phyloP scores from a whole-genome alignment of 2,329 filamentous ascomycete species.

The Mycosphaerella sp. region DNA sequence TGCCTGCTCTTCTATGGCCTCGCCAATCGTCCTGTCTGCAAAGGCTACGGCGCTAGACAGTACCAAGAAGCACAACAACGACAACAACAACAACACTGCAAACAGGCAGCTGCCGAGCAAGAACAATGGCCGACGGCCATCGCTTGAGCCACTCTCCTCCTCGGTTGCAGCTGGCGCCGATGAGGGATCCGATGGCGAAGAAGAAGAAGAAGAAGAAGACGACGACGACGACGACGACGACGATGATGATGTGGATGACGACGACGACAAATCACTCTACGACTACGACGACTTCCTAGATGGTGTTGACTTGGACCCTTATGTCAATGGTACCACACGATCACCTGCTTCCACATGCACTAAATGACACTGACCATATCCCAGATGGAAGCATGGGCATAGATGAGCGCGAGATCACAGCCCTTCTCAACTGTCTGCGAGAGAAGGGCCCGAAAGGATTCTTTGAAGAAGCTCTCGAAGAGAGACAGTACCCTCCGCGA shows the following conservation, averaged over 20 bases:
- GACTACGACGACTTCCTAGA: constrained; percentile 15
- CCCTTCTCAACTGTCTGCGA: constrained; percentile 47
- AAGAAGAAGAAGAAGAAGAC: constrained; percentile 8
- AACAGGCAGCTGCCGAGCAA: not conserved
- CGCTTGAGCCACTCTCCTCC: not conserved
- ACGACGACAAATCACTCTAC: constrained; percentile 6
- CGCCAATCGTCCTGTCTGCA: constrained; percentile 18
- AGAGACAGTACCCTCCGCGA: constrained; percentile 65
- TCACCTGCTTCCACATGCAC: not conserved
- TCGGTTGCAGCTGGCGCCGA: not conserved
- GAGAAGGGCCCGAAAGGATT: constrained; percentile 73
- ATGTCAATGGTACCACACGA: constrained; percentile 2
- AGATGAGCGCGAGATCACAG: constrained; percentile 10
- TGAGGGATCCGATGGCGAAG: not conserved
- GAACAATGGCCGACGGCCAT: not conserved
- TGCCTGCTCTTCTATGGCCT: constrained; percentile 13
- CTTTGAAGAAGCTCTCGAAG: constrained; percentile 63
- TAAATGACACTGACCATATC: constrained; percentile 9
- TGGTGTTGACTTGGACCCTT: constrained; percentile 9
- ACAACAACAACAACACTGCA: not conserved
- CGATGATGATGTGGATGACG: constrained; percentile 1
- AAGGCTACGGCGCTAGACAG: constrained; percentile 17
- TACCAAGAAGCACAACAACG: constrained; percentile 7
- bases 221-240: not conserved
- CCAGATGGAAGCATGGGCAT: constrained; percentile 17